Conservation (phyloP, 1,139 yeast genomes). For the Spencermartinsiella ligniputridi region DNA sequence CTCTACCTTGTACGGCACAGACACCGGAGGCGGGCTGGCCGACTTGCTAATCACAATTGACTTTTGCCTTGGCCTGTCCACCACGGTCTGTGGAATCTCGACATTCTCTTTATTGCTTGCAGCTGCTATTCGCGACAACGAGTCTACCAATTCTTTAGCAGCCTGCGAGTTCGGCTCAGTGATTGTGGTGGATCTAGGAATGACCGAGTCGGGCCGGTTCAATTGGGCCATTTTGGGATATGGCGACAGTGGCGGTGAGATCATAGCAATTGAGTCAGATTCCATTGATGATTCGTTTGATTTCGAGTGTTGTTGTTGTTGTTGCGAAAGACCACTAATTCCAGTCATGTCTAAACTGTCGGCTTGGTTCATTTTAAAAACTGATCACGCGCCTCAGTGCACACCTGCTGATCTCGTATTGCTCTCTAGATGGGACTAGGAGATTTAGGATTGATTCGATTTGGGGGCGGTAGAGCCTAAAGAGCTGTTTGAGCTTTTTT, state of each 20-base stretch:
- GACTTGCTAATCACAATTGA: background rate
- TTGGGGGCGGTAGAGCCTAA: no score
- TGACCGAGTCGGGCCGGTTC: conserved; percentile 1
- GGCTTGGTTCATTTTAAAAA: background rate
- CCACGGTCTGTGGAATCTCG: background rate
- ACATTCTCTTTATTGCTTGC: background rate
- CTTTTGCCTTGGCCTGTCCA: background rate
- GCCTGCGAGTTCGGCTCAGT: background rate
- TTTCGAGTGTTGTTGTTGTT: conserved; percentile 5
- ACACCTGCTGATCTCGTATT: background rate
- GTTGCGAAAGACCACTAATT: background rate
- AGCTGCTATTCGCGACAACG: background rate
- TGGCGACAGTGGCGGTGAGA: conserved; percentile 30
- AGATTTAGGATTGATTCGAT: no score
- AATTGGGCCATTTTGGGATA: conserved; percentile 21
- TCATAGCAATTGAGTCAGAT: conserved; percentile 16
- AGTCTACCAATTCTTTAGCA: conserved; percentile 1
- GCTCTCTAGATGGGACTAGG: no score
- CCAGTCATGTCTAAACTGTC: background rate
- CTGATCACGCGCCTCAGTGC: background rate
- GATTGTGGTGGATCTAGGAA: background rate
- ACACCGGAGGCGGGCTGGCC: background rate
- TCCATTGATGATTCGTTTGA: background rate
- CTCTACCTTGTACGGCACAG: conserved; percentile 14
- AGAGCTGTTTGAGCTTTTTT: no score